These are phyloP conservation scores for Xylaria intraflava DNA, from an alignment of 495 filamentous ascomycete species.

Conservation along the genomic window DNA sequence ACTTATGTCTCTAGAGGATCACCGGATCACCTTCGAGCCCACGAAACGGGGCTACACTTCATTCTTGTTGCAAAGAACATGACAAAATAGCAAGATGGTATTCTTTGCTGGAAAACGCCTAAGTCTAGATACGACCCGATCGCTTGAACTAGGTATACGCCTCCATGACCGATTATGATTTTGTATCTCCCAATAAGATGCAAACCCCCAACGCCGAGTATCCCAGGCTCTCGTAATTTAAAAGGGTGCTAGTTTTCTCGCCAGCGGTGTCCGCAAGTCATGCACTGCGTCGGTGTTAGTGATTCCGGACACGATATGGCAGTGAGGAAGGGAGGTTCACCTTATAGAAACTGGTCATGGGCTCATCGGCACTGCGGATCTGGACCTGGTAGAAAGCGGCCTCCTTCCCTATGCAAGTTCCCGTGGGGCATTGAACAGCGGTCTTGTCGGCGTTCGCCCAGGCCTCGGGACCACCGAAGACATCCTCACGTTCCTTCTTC, in stretches of 20 bases:
- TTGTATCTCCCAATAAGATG: not conserved
- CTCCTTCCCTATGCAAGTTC: constrained; percentile 65
- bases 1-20: not conserved
- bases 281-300: constrained; percentile 43
- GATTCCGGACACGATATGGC: not conserved
- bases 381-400: constrained; percentile 95
- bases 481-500: constrained; percentile 81
- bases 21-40: not conserved
- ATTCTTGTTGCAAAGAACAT: not conserved
- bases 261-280: constrained; percentile 52
- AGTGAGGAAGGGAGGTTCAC: constrained; percentile 35
- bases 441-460: constrained; percentile 87
- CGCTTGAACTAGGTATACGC: constrained; percentile 3
- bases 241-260: constrained; percentile 42
- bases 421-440: constrained; percentile 66
- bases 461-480: constrained; percentile 77
- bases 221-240: constrained; percentile 1
- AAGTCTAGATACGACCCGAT: constrained; percentile 3
- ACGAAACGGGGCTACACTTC: not conserved
- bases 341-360: constrained; percentile 95
- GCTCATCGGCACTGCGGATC: constrained; percentile 96
- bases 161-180: constrained; percentile 17
- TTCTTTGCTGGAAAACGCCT: constrained; percentile 12
- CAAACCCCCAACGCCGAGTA: constrained; percentile 17
- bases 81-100: constrained; percentile 10